Conservation (phyloP, 192 early-diverging fungal species). For the Helicostylum pulchrum region DNA sequence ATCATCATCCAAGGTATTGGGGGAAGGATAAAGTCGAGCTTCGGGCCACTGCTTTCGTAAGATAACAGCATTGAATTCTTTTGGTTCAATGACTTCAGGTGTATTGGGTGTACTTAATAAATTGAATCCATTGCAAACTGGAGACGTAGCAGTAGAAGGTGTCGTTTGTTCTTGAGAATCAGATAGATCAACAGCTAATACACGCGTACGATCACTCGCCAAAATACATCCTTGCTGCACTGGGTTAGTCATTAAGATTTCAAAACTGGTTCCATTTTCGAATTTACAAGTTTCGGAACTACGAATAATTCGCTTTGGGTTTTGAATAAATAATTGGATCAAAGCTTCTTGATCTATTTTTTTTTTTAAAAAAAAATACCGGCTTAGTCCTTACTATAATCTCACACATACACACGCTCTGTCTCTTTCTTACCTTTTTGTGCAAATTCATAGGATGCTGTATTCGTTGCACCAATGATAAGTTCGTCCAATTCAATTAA, state of each 20-base stretch:
- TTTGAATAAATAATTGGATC: slow-evolving; percentile 9
- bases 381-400: slow-evolving; percentile 8
- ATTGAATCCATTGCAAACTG: neutral
- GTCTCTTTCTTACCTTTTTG: slow-evolving; percentile 31
- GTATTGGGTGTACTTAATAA: slow-evolving; percentile 2
- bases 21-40: slow-evolving; percentile 45
- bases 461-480: slow-evolving; percentile 56
- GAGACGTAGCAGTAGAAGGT: no score
- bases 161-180: no score
- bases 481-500: slow-evolving; percentile 61
- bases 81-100: slow-evolving; percentile 19
- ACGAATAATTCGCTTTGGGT: slow-evolving; percentile 39
- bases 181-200: slow-evolving; percentile 47
- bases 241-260: slow-evolving; percentile 59
- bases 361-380: slow-evolving; percentile 22
- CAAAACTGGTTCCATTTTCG: slow-evolving; percentile 26
- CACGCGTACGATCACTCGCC: slow-evolving; percentile 41
- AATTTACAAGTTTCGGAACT: slow-evolving; percentile 35
- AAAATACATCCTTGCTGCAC: slow-evolving; percentile 62
- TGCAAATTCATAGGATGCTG: slow-evolving; percentile 47
- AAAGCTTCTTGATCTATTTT: slow-evolving; percentile 9
- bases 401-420: slow-evolving; percentile 1
- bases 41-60: slow-evolving; percentile 37
- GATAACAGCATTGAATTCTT: slow-evolving; percentile 32
- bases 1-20: slow-evolving; percentile 45